Conservation (phyloP, 1,284 basidiomycete species). For the Blastosporella zonata region DNA sequence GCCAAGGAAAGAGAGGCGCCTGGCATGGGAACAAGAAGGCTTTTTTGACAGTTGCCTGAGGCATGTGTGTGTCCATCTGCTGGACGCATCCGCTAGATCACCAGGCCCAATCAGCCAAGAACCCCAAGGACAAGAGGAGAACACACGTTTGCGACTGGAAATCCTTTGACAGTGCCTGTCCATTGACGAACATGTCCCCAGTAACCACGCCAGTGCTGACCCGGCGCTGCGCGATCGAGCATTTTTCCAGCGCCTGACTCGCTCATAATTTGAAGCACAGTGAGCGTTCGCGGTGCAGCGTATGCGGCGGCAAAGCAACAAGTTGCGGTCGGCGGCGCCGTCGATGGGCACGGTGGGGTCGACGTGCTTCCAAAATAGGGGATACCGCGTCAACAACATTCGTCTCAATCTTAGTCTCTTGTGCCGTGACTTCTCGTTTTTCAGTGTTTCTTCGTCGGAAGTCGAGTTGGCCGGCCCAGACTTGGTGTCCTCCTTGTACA, state of each 20-base stretch:
- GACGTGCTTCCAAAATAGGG: conserved; percentile 66
- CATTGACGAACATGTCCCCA: conserved; percentile 80
- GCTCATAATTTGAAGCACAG: conserved; percentile 76
- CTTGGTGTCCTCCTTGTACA: conserved; percentile 36
- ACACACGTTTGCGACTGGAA: conserved; percentile 68
- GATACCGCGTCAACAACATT: conserved; percentile 34
- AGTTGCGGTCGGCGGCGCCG: conserved; percentile 58
- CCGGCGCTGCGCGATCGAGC: conserved; percentile 23
- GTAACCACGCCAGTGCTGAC: conserved; percentile 68
- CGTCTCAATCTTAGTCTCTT: conserved; percentile 19
- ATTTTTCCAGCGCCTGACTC: conserved; percentile 77
- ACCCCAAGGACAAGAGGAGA: neutral
- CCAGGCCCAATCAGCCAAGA: neutral
- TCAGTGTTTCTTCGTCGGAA: conserved; percentile 31
- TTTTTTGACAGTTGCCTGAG: conserved; percentile 77
- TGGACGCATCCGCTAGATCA: conserved; percentile 66
- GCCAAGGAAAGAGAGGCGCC: conserved; percentile 58
- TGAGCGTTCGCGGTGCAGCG: conserved; percentile 79
- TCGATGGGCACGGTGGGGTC: conserved; percentile 61
- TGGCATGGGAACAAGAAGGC: conserved; percentile 86
- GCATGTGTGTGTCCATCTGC: conserved; percentile 79
- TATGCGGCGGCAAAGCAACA: conserved; percentile 81
- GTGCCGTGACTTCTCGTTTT: conserved; percentile 5
- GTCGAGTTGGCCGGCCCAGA: conserved; percentile 21
- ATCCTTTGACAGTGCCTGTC: conserved; percentile 63